phyloP scores from a whole-genome alignment of 2,329 filamentous ascomycete genomes.

The Cladophialophora chaetospira region DNA sequence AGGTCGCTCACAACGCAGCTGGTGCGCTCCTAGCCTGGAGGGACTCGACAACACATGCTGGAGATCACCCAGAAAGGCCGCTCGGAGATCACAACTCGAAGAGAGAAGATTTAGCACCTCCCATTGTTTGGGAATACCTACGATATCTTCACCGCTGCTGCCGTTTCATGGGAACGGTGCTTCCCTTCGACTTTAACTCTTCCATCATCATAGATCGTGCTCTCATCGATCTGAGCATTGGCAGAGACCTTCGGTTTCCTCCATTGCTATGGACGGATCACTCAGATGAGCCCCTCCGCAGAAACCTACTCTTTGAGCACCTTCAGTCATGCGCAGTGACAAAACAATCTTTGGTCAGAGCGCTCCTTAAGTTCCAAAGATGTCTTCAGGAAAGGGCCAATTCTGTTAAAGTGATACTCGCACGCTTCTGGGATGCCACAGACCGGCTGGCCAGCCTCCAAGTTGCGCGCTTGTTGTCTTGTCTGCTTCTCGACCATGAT shows the following conservation, averaged over 20 bases:
- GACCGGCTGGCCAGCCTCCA: not conserved
- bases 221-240: not conserved
- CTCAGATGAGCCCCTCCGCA: too few relatives aligned
- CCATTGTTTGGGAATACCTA: too few relatives aligned
- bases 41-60: too few relatives aligned
- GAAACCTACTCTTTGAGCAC: too few relatives aligned
- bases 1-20: not conserved
- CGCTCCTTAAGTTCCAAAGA: not conserved
- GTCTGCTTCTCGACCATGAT: not conserved
- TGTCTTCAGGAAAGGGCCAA: not conserved
- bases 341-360: not conserved
- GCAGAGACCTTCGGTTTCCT: not conserved
- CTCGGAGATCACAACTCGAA: too few relatives aligned
- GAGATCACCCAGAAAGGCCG: too few relatives aligned
- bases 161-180: too few relatives aligned
- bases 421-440: not conserved
- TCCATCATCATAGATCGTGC: not conserved
- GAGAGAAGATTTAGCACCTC: too few relatives aligned
- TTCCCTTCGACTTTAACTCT: too few relatives aligned
- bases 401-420: not conserved
- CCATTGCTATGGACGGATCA: not conserved
- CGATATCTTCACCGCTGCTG: too few relatives aligned
- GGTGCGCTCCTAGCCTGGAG: too few relatives aligned
- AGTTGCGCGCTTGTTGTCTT: not conserved
- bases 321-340: not conserved